Percentiles rank a stretch among this genome's conserved stretches.
These are phyloP conservation scores for Fistulifera pelliculosa DNA, from an alignment of 108 stramenopile species.

Conservation along the genomic window DNA sequence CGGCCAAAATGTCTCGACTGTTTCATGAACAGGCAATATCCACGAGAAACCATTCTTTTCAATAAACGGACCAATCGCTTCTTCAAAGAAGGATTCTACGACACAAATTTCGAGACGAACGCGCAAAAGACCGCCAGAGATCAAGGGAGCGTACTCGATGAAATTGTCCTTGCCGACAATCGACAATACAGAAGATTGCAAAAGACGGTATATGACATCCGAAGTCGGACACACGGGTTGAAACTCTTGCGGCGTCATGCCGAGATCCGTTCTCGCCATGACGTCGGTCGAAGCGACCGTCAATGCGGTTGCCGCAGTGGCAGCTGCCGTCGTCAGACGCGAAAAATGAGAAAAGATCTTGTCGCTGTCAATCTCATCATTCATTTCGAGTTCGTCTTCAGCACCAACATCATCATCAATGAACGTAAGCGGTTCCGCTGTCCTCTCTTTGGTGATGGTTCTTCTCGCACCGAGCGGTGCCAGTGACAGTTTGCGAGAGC, in stretches of 20 bases:
- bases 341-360: too few species aligned
- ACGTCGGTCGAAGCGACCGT: background rate
- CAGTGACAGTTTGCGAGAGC: too few species aligned
- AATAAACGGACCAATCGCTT: constrained; percentile 89
- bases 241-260: constrained; percentile 71
- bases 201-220: constrained; percentile 76
- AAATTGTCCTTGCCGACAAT: constrained; percentile 80
- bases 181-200: constrained; percentile 59
- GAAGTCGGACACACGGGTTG: constrained; percentile 79
- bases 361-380: too few species aligned
- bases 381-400: too few species aligned
- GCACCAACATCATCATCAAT: too few species aligned
- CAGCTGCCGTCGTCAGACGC: background rate
- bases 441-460: too few species aligned
- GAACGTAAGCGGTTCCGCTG: too few species aligned
- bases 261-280: constrained; percentile 12
- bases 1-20: constrained; percentile 88
- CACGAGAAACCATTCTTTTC: constrained; percentile 77
- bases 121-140: constrained; percentile 83
- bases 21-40: constrained; percentile 87
- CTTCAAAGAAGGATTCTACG: constrained; percentile 87
- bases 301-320: background rate
- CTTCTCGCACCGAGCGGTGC: too few species aligned
- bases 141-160: constrained; percentile 83
- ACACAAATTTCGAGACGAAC: constrained; percentile 89